Percentiles rank a stretch among this genome's conserved stretches.
These are phyloP conservation scores for Candida orba DNA, from an alignment of 805 yeast genomes.

Conservation along the genomic window DNA sequence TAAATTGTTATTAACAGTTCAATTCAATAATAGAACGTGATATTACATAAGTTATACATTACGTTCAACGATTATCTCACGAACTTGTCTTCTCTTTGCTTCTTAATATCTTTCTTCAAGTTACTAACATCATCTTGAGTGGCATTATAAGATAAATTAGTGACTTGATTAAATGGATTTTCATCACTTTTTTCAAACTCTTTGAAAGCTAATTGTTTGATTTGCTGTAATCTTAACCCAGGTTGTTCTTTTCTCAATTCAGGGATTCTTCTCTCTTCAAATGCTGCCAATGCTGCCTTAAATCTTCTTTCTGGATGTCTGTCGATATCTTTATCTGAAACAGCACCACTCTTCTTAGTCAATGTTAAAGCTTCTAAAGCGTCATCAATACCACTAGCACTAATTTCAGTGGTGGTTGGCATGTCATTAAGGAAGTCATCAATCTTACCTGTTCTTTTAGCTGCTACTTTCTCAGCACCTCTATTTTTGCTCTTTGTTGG, in stretches of 20 bases:
- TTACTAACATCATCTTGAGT: constrained; percentile 39
- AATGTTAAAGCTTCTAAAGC: constrained; percentile 74
- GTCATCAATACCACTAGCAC: constrained; percentile 69
- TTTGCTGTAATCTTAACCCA: constrained; percentile 72
- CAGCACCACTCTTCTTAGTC: constrained; percentile 50
- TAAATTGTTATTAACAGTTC: too few relatives aligned
- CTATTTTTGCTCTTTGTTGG: constrained; percentile 45
- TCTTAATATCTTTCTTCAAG: constrained; percentile 42
- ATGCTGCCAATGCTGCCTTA: constrained; percentile 72
- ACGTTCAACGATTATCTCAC: constrained; percentile 3
- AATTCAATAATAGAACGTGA: too few relatives aligned
- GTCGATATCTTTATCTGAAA: constrained; percentile 57
- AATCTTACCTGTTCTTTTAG: constrained; percentile 51
- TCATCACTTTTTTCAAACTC: constrained; percentile 78
- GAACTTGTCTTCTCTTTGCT: constrained; percentile 36
- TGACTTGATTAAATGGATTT: constrained; percentile 74
- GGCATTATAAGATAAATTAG: constrained; percentile 59
- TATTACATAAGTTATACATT: too few relatives aligned
- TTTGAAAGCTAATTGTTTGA: constrained; percentile 65
- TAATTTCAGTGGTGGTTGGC: constrained; percentile 46
- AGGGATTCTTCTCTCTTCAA: constrained; percentile 64
- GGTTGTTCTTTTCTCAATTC: constrained; percentile 70
- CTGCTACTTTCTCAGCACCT: constrained; percentile 63
- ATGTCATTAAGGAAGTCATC: constrained; percentile 56
- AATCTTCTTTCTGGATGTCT: constrained; percentile 87